Base-by-base conservation (phyloP, 768 basidiomycete species). In the Boletus pseudopeckii region DNA sequence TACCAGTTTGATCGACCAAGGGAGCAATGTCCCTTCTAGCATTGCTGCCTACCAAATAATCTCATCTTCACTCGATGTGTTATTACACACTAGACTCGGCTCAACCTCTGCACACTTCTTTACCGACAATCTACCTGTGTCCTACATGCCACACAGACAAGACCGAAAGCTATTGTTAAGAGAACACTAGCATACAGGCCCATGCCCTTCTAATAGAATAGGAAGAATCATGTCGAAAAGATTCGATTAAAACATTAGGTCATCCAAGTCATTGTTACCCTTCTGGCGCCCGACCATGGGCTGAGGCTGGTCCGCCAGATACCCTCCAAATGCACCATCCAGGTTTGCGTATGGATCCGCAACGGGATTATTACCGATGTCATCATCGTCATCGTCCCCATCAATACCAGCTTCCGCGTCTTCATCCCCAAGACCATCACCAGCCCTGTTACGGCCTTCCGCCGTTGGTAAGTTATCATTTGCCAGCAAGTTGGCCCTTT, bases 271-370 rank as follows among this genome's bases (percentile, higher is more conserved):
- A 50, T 74, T 74, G 46, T 76, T 71, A 54, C 73, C 72, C 58
- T 60, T 70, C 54, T 68, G 72, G n/a, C 51, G 62, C 39, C 75
- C 68, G 22, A 64, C 69, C 73, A 86, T 76, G 47, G 89, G 85
- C 49, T 77, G 77, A 42, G 92, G 91, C 64, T 82, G 78, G 68
- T 94, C 90, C 24, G 82, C 84, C 39, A 81, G 51, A 62, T 90
- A 89, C 58, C 79, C 82, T 17, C 84, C 84, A 62, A 93, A 91
- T 46, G 88, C 89, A 37, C 82, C 80, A 59, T 79, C 88, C 50
- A 97, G 71, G 56, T 86, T 86, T 6, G 90, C 91, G 67, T 97
- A 97, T 22, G 92, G 92, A 71, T 95, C 92, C 10, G 63, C 53
- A 17, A 50, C 53, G 48, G 63, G 61, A 38, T 66, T 63, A 14